These are phyloP conservation scores for Fusarium sp. DNA, from an alignment of 2,329 filamentous ascomycete species.

Conservation along the genomic window DNA sequence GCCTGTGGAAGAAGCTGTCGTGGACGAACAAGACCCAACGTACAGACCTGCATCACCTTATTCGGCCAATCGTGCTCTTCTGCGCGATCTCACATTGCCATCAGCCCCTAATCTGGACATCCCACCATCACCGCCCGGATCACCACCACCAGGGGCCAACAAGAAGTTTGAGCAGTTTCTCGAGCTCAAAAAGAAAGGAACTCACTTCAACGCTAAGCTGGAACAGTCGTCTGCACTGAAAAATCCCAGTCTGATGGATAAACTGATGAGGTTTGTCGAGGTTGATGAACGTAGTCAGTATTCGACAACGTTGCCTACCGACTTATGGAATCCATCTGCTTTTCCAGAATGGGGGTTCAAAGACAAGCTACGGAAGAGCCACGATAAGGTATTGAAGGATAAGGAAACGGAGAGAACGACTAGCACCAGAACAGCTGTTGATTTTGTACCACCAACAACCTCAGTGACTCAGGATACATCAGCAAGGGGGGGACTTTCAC, in stretches of 20 bases:
- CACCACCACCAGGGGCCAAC: slow-evolving; percentile 65
- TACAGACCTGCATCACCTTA: slow-evolving; percentile 72
- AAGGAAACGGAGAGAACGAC: slow-evolving; percentile 59
- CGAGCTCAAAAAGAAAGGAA: slow-evolving; percentile 78
- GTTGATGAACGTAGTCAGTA: slow-evolving; percentile 70
- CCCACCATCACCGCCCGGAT: slow-evolving; percentile 77
- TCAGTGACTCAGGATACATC: slow-evolving; percentile 41
- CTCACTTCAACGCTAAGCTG: slow-evolving; percentile 83
- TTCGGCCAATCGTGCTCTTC: slow-evolving; percentile 71
- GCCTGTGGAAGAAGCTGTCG: slow-evolving; percentile 44
- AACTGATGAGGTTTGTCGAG: slow-evolving; percentile 76
- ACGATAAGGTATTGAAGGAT: slow-evolving; percentile 61
- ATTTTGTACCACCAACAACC: slow-evolving; percentile 62
- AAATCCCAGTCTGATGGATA: slow-evolving; percentile 80
- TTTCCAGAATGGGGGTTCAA: slow-evolving; percentile 69
- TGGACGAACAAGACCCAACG: slow-evolving; percentile 39
- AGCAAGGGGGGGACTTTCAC: slow-evolving; percentile 43
- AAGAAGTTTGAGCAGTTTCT: slow-evolving; percentile 81
- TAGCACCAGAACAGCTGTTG: slow-evolving; percentile 60
- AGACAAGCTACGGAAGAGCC: slow-evolving; percentile 63
- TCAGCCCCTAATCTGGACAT: slow-evolving; percentile 79
- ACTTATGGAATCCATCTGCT: slow-evolving; percentile 69
- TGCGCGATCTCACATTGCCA: slow-evolving; percentile 81
- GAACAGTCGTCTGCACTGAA: slow-evolving; percentile 74
- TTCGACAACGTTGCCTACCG: slow-evolving; percentile 68